phyloP scores from a whole-genome alignment of 306 rosid species.

The Prunus kanzakura region DNA sequence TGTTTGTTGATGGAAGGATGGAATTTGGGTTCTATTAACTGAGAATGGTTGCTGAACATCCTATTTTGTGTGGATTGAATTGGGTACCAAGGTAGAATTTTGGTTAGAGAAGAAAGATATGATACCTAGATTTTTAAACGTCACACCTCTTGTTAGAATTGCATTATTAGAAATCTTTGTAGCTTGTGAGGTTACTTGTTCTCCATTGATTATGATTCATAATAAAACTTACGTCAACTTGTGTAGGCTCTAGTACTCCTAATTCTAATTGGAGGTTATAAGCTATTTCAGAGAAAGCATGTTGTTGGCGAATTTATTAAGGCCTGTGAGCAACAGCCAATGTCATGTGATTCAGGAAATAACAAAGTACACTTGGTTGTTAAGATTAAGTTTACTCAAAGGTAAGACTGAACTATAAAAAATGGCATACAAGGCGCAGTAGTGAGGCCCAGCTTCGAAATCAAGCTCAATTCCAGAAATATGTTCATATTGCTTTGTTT shows the following conservation, averaged over 20 bases:
- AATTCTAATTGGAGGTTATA: not conserved
- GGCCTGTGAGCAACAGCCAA: not conserved
- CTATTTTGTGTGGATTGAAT: not conserved
- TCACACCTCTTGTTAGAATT: not conserved
- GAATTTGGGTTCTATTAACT: not conserved
- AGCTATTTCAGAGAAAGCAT: not conserved
- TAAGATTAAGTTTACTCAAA: not conserved
- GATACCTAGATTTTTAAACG: not conserved
- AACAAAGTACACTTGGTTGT: not conserved
- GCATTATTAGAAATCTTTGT: not conserved
- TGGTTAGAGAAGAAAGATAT: not conserved
- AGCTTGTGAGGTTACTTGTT: not conserved
- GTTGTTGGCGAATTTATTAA: not conserved
- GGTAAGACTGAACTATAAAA: not conserved
- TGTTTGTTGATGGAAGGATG: not conserved
- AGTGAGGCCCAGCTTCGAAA: not conserved
- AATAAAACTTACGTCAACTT: not conserved
- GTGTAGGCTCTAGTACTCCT: not conserved
- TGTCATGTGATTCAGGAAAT: not conserved
- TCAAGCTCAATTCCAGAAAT: not conserved
- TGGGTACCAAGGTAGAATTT: not conserved
- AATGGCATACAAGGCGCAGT: not conserved
- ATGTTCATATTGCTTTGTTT: not conserved
- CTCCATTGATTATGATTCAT: not conserved
- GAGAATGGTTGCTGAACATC: not conserved